Evolutionary conservation across 306 rosid genomes (phyloP).

Genomic region (Ormosia semicastrata): DNA sequence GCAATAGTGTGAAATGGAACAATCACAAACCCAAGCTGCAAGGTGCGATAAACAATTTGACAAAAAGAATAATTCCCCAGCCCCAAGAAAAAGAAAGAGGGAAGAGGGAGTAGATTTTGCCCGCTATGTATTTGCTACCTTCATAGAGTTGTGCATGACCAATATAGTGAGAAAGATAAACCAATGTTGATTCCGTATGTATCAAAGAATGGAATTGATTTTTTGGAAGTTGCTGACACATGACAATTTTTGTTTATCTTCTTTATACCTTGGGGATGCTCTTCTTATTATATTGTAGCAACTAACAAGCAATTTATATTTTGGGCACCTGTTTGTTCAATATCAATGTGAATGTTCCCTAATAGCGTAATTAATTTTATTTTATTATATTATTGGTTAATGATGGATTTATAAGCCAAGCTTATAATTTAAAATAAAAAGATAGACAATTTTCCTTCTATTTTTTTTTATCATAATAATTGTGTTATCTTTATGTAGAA

Average conservation of each 20-base stretch:
- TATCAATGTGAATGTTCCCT: neutral
- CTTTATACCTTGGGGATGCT: neutral
- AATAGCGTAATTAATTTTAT: neutral
- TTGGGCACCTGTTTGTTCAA: neutral
- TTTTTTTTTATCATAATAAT: slow-evolving; percentile 1
- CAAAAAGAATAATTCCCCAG: neutral
- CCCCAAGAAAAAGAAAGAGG: neutral
- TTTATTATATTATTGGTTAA: neutral
- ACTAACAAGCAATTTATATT: neutral
- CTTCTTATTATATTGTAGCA: neutral
- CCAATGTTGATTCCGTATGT: slow-evolving; percentile 12
- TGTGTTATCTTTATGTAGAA: slow-evolving; percentile 54
- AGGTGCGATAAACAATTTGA: neutral
- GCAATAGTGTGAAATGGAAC: slow-evolving; percentile 8
- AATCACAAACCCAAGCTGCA: neutral
- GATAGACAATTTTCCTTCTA: neutral
- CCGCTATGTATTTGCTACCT: slow-evolving; percentile 4
- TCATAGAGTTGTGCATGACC: neutral
- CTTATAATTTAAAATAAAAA: neutral
- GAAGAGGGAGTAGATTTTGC: neutral
- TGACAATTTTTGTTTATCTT: neutral
- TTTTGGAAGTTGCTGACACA: neutral
- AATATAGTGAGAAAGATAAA: neutral
- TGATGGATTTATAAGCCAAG: slow-evolving; percentile 1
- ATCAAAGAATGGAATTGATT: neutral